These are phyloP conservation scores for Ziziphus jujuba DNA, from an alignment of 306 rosid species.

Conservation along the genomic window DNA sequence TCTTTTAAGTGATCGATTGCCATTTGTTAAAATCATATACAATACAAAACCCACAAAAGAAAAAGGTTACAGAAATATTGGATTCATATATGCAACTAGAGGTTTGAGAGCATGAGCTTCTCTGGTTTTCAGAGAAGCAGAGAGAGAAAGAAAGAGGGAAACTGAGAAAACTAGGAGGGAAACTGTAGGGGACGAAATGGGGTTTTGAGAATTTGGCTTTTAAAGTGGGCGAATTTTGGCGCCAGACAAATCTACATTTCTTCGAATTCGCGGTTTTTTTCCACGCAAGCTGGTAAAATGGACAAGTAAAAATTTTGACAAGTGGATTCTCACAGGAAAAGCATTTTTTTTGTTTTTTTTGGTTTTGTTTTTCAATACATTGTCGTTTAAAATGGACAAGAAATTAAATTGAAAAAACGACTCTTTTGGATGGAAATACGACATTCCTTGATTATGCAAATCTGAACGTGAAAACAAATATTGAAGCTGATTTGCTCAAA, in stretches of 20 bases:
- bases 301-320: too few relatives aligned
- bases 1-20: constrained; percentile 6
- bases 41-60: not conserved
- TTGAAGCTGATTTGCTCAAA: too few relatives aligned
- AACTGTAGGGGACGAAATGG: not conserved
- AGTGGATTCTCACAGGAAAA: too few relatives aligned
- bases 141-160: not conserved
- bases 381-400: too few relatives aligned
- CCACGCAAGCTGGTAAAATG: not conserved
- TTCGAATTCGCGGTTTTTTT: constrained; percentile 20
- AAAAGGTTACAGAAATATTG: not conserved
- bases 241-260: constrained; percentile 27
- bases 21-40: constrained; percentile 12
- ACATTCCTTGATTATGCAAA: too few relatives aligned
- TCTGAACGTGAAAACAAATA: too few relatives aligned
- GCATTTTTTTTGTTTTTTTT: too few relatives aligned
- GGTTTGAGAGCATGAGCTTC: constrained; percentile 4
- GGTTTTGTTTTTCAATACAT: too few relatives aligned
- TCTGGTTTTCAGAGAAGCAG: constrained; percentile 1
- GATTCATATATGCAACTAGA: not conserved
- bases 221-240: constrained; percentile 23
- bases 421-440: too few relatives aligned
- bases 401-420: too few relatives aligned
- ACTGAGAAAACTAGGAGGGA: not conserved
- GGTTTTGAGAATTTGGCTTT: not conserved